A percentile compares a stretch with the other conserved stretches of the same genome.
Evolutionary conservation across 495 filamentous ascomycete species (phyloP).

Genomic region (Amniculicola lignicola): DNA sequence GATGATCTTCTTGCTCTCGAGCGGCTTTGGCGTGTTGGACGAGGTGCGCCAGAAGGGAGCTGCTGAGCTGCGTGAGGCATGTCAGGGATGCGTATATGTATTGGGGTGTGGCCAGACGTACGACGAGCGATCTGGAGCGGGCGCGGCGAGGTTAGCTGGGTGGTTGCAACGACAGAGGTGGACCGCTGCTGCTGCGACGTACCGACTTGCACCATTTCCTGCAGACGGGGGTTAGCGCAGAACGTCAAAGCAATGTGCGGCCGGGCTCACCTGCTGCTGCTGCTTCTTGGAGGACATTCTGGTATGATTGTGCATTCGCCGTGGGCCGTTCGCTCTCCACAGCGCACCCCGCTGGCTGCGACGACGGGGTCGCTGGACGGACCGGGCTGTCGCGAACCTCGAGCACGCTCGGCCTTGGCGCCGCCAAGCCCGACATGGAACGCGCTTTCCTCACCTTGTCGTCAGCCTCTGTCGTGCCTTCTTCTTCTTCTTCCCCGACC

Average conservation of each 20-base stretch:
- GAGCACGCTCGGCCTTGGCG: background rate
- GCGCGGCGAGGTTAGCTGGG: slow-evolving; percentile 18
- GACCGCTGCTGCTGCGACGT: slow-evolving; percentile 52
- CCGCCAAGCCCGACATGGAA: no score
- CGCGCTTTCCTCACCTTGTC: slow-evolving; percentile 9
- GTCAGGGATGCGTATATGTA: background rate
- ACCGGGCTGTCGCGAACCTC: background rate
- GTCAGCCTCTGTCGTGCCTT: slow-evolving; percentile 20
- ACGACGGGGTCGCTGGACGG: no score
- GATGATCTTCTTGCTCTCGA: slow-evolving; percentile 75
- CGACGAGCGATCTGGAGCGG: slow-evolving; percentile 57
- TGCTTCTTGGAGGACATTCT: slow-evolving; percentile 39
- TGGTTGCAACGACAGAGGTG: slow-evolving; percentile 24
- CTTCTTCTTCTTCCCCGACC: background rate
- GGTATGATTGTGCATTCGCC: no score
- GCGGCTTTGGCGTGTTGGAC: slow-evolving; percentile 49
- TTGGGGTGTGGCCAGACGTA: slow-evolving; percentile 40
- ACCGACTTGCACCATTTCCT: slow-evolving; percentile 99
- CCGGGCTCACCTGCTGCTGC: slow-evolving; percentile 31
- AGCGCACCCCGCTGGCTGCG: no score
- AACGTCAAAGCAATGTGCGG: background rate
- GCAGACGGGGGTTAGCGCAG: slow-evolving; percentile 8
- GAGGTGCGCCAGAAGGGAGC: slow-evolving; percentile 89
- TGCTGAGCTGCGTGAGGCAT: slow-evolving; percentile 17
- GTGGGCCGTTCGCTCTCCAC: no score